Evolutionary conservation across 1,284 basidiomycete species (phyloP).

Genomic region (Xerocomus minutiporus): DNA sequence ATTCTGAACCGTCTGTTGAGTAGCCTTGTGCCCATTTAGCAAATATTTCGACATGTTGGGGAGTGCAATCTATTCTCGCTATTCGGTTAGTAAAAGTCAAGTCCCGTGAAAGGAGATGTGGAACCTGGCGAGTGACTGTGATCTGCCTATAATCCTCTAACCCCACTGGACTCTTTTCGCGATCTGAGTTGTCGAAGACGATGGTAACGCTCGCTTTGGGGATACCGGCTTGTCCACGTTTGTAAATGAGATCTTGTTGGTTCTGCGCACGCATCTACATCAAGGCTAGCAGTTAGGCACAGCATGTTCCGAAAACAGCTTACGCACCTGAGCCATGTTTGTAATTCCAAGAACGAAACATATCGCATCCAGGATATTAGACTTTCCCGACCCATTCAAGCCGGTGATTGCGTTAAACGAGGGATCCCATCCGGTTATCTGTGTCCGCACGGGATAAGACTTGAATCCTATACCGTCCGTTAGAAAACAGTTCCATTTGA

Average conservation of each 20-base stretch:
- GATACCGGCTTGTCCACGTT: conserved; percentile 94
- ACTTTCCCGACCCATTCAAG: conserved; percentile 92
- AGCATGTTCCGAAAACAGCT: background rate
- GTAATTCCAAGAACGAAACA: conserved; percentile 97
- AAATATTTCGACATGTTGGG: conserved; percentile 97
- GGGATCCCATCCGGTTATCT: conserved; percentile 91
- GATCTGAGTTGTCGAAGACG: conserved; percentile 98
- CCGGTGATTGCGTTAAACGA: conserved; percentile 99
- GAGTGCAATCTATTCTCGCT: conserved; percentile 68
- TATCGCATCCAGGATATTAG: conserved; percentile 96
- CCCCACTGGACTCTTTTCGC: conserved; percentile 80
- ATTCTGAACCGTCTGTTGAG: conserved; percentile 84
- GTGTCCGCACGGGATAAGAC: conserved; percentile 93
- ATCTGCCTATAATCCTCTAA: conserved; percentile 84
- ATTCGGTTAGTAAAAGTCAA: conserved; percentile 5
- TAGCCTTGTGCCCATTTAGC: conserved; percentile 93
- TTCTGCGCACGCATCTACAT: conserved; percentile 89
- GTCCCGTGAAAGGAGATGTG: conserved; percentile 20
- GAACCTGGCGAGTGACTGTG: conserved; percentile 92
- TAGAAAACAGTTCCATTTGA: background rate
- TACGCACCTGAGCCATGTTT: conserved; percentile 77
- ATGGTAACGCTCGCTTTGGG: conserved; percentile 98
- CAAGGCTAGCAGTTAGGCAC: background rate
- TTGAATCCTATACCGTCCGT: conserved; percentile 70
- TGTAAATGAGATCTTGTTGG: conserved; percentile 97